A percentile compares a stretch with the other conserved stretches of the same genome.
Conservation (phyloP, 2,329 filamentous ascomycete species). For the Orbilia blumenaviensis region DNA sequence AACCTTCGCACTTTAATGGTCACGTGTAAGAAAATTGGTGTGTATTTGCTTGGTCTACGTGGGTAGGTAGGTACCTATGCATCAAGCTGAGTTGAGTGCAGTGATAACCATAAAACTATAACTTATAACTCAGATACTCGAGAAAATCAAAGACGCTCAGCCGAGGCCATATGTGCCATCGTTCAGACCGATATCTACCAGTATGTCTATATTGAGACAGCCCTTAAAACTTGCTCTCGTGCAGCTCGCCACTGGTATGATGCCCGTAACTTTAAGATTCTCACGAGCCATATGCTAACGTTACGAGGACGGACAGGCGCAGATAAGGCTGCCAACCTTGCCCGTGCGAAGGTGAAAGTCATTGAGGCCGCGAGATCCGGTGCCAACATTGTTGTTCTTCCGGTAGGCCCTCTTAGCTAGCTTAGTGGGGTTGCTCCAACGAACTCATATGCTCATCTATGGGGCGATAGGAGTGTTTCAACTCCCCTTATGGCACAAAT, state of each 20-base stretch:
- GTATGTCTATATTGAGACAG: conserved; percentile 71
- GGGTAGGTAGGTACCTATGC: neutral
- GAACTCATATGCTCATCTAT: neutral
- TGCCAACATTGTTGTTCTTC: conserved; percentile 87
- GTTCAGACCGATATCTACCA: neutral
- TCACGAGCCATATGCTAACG: conserved; percentile 60
- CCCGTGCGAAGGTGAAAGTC: conserved; percentile 81
- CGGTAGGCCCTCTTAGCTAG: conserved; percentile 61
- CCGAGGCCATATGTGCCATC: neutral
- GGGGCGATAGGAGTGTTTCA: conserved; percentile 82
- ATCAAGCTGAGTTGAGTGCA: too few relatives aligned
- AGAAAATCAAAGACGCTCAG: neutral
- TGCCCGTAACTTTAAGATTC: neutral
- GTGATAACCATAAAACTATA: neutral
- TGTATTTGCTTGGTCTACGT: too few relatives aligned
- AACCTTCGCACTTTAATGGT: too few relatives aligned
- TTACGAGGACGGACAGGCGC: conserved; percentile 65
- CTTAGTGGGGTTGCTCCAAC: neutral
- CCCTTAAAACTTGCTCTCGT: conserved; percentile 82
- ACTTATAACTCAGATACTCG: neutral
- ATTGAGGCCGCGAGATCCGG: conserved; percentile 79
- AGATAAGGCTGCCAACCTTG: conserved; percentile 86
- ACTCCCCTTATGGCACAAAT: conserved; percentile 86
- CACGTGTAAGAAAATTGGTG: too few relatives aligned
- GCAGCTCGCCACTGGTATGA: conserved; percentile 76